These are phyloP conservation scores for Acacia pycnantha DNA, from an alignment of 331 rosid genomes.

Conservation along the genomic window DNA sequence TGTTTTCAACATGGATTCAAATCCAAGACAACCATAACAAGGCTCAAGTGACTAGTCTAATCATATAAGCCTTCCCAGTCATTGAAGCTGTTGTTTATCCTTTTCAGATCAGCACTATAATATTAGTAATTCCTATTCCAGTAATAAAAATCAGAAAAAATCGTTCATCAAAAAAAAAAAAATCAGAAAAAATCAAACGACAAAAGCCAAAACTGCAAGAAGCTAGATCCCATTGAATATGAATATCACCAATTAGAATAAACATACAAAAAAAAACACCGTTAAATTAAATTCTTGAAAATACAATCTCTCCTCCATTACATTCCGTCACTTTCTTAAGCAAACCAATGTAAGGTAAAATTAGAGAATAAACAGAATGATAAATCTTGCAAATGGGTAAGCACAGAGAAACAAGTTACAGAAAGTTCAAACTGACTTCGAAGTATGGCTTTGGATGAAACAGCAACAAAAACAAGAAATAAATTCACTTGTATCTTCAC, in stretches of 20 bases:
- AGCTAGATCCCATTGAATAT: not conserved
- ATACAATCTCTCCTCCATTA: not conserved
- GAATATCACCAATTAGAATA: not conserved
- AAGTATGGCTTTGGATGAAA: not conserved
- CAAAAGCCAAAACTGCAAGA: not conserved
- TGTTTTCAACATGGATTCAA: no score
- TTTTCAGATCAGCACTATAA: not conserved
- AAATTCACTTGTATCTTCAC: slow-evolving; percentile 14
- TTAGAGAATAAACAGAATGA: slow-evolving; percentile 4
- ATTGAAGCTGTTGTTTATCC: not conserved
- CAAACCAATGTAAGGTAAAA: slow-evolving; percentile 23
- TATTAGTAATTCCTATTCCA: not conserved
- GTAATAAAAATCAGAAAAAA: not conserved
- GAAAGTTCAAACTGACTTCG: not conserved
- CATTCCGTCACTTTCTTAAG: slow-evolving; percentile 3
- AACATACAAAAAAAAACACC: not conserved
- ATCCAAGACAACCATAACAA: not conserved
- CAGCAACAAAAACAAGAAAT: not conserved
- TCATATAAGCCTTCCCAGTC: not conserved
- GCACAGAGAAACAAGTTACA: not conserved
- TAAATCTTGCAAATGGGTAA: slow-evolving; percentile 5
- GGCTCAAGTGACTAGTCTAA: not conserved
- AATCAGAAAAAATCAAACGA: not conserved
- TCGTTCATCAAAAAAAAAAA: no score
- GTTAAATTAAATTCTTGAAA: not conserved